Conservation (phyloP, 257 asterid species). For the Rubia yunnanensis region DNA sequence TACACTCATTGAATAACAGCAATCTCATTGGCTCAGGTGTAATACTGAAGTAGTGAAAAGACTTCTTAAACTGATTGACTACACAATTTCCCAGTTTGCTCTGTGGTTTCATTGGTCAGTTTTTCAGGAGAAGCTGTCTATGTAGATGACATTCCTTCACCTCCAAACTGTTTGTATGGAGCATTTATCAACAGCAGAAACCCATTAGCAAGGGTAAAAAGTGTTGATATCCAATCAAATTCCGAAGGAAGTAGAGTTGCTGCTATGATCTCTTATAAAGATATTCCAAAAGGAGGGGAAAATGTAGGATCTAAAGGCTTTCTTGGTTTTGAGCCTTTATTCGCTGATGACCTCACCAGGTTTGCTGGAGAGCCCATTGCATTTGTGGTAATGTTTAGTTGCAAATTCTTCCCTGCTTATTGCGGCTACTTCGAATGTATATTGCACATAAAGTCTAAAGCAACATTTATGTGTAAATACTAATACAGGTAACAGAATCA, state of each 20-base stretch:
- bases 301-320: constrained; percentile 31
- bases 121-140: constrained; percentile 68
- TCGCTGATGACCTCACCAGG: constrained; percentile 42
- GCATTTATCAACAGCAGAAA: constrained; percentile 55
- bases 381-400: constrained; percentile 41
- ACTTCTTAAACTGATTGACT: not conserved
- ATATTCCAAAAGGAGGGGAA: constrained; percentile 54
- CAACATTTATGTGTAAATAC: not conserved
- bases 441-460: not conserved
- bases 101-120: constrained; percentile 4
- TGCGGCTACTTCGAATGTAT: not conserved
- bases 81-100: not conserved
- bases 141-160: constrained; percentile 74
- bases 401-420: not conserved
- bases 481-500: constrained; percentile 44
- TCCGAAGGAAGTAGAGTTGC: constrained; percentile 25
- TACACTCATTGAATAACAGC: not conserved
- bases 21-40: not conserved
- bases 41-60: not conserved
- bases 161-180: constrained; percentile 55
- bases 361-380: constrained; percentile 67
- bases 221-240: constrained; percentile 25
- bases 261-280: constrained; percentile 44
- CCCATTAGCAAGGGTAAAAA: constrained; percentile 47
- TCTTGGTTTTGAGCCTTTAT: constrained; percentile 48